Evolutionary conservation across 176 grass and related monocot genomes (phyloP).

Genomic region (Poa pratensis): DNA sequence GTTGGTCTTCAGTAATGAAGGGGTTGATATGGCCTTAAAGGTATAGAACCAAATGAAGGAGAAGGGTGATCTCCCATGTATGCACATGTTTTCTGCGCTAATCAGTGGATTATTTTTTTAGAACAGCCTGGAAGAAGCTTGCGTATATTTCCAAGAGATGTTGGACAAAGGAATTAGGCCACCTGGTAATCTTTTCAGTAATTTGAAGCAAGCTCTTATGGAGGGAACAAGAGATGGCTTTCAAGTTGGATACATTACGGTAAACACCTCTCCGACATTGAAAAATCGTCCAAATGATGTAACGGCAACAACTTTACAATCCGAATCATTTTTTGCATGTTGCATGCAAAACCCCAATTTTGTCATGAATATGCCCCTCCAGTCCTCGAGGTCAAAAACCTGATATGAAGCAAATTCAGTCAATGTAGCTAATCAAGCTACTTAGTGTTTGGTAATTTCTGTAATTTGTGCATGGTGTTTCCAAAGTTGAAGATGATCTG

Average conservation of each 20-base stretch:
- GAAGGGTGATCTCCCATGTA: slow-evolving; percentile 68
- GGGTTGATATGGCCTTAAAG: slow-evolving; percentile 81
- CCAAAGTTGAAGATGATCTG: background rate
- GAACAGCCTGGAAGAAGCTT: slow-evolving; percentile 80
- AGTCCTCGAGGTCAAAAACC: background rate
- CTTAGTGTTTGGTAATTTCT: background rate
- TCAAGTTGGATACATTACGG: slow-evolving; percentile 56
- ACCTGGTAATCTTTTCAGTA: slow-evolving; percentile 65
- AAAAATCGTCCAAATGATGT: slow-evolving; percentile 32
- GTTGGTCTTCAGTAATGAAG: slow-evolving; percentile 59
- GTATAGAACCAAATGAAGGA: slow-evolving; percentile 75
- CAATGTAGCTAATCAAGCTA: slow-evolving; percentile 9
- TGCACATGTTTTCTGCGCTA: slow-evolving; percentile 76
- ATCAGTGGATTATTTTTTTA: slow-evolving; percentile 67
- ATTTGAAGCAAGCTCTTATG: slow-evolving; percentile 68
- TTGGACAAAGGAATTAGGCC: slow-evolving; percentile 25
- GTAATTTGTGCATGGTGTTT: slow-evolving; percentile 16
- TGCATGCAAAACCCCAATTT: background rate
- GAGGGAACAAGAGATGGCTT: slow-evolving; percentile 54
- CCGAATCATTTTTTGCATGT: background rate
- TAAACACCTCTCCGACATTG: slow-evolving; percentile 48
- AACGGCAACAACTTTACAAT: background rate
- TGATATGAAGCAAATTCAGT: background rate
- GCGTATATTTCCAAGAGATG: slow-evolving; percentile 47
- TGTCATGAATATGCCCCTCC: background rate